Conservation (phyloP, 805 yeast species). For the Scheffersomyces coipomensis region DNA sequence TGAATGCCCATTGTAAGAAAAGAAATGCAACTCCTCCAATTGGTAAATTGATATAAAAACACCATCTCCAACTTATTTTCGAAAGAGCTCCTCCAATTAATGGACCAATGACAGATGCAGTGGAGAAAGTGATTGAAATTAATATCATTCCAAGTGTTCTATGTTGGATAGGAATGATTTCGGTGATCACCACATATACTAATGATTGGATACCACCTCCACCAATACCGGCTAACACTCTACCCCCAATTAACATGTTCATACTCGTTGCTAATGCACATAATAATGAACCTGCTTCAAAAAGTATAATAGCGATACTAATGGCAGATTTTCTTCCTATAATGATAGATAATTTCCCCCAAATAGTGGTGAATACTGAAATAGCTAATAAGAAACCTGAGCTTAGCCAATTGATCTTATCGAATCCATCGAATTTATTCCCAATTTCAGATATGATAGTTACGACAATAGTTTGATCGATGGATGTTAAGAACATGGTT, state of each 20-base stretch:
- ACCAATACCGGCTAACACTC: slow-evolving; percentile 61
- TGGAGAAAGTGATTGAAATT: slow-evolving; percentile 47
- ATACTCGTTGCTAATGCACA: slow-evolving; percentile 35
- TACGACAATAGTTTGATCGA: slow-evolving; percentile 40
- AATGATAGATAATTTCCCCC: slow-evolving; percentile 36
- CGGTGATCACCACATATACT: slow-evolving; percentile 53
- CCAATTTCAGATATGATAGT: slow-evolving; percentile 36
- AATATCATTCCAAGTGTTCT: slow-evolving; percentile 57
- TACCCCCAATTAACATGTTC: slow-evolving; percentile 40
- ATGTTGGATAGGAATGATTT: slow-evolving; percentile 51
- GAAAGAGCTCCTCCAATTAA: slow-evolving; percentile 51
- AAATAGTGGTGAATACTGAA: slow-evolving; percentile 30
- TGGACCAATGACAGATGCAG: slow-evolving; percentile 55
- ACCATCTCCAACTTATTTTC: slow-evolving; percentile 69
- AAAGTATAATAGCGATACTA: slow-evolving; percentile 20
- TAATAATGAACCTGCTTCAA: slow-evolving; percentile 26
- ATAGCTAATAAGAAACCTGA: slow-evolving; percentile 36
- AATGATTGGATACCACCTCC: slow-evolving; percentile 57
- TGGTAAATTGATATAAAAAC: slow-evolving; percentile 68
- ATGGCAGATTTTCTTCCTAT: slow-evolving; percentile 34
- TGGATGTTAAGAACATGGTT: slow-evolving; percentile 31
- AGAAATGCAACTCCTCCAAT: slow-evolving; percentile 52
- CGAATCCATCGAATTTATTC: slow-evolving; percentile 30
- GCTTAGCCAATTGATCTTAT: slow-evolving; percentile 36
- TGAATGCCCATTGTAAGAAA: slow-evolving; percentile 35